Conservation (phyloP, 2,329 filamentous ascomycete species). For the Hymenoscyphus infarciens region DNA sequence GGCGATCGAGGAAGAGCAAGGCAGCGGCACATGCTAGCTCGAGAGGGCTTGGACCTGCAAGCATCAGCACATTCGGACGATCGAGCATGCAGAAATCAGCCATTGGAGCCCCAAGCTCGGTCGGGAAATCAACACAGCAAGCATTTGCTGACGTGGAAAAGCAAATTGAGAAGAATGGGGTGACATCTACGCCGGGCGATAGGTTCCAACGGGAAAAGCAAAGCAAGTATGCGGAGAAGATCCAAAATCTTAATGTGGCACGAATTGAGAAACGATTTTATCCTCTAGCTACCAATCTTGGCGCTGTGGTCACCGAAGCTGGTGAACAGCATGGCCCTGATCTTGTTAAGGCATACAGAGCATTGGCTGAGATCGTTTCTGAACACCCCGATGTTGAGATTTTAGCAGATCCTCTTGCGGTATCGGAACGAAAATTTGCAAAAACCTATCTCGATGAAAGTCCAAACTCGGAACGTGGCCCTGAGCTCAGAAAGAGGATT, state of each 20-base stretch:
- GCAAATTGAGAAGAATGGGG: conserved; percentile 47
- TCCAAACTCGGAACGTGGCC: conserved; percentile 58
- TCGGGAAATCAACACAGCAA: conserved; percentile 54
- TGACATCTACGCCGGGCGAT: conserved; percentile 58
- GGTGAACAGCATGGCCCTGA: conserved; percentile 70
- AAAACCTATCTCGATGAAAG: conserved; percentile 73
- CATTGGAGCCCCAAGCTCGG: conserved; percentile 73
- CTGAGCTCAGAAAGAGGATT: conserved; percentile 73
- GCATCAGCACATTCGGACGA: conserved; percentile 60
- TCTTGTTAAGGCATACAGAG: conserved; percentile 77
- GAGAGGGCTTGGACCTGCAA: conserved; percentile 29
- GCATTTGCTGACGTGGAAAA: conserved; percentile 67
- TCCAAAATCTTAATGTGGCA: conserved; percentile 73
- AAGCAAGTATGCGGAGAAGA: conserved; percentile 71
- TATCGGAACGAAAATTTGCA: conserved; percentile 74
- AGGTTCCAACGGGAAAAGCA: conserved; percentile 82
- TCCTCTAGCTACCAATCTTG: conserved; percentile 73
- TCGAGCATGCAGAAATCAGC: conserved; percentile 78
- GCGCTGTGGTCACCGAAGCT: conserved; percentile 66
- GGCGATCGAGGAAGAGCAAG: conserved; percentile 54
- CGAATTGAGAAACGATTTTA: conserved; percentile 65
- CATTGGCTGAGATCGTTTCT: conserved; percentile 72
- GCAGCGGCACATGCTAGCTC: conserved; percentile 36
- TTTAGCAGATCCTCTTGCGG: conserved; percentile 57
- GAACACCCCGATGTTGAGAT: conserved; percentile 63